phyloP scores from a whole-genome alignment of 306 rosid genomes.

The Acacia confusa region DNA sequence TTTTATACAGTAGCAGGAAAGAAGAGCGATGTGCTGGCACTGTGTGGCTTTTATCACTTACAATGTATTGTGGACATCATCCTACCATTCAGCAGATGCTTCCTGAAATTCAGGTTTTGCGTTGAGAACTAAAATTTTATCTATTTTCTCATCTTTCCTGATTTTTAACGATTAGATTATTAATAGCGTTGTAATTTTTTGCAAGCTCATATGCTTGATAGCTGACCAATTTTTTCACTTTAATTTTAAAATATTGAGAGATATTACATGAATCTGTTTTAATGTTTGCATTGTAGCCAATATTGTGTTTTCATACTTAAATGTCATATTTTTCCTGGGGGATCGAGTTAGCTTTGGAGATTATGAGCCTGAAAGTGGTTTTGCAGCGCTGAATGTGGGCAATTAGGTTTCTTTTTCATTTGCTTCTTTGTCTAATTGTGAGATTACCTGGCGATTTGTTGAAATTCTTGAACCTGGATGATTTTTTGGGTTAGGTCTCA shows the following conservation, averaged over 20 bases:
- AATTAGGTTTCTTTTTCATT: not conserved
- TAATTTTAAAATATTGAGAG: not conserved
- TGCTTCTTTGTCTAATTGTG: not conserved
- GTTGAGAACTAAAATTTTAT: conserved; percentile 4
- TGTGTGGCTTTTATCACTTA: conserved; percentile 89
- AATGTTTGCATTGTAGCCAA: not conserved
- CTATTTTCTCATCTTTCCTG: not conserved
- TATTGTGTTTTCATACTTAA: conserved; percentile 16
- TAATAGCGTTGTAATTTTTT: conserved; percentile 25
- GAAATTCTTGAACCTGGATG: not conserved
- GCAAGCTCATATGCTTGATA: conserved; percentile 6
- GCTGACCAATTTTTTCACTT: not conserved
- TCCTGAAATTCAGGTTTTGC: conserved; percentile 94
- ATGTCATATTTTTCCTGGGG: not conserved
- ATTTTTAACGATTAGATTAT: not conserved
- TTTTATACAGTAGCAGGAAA: conserved; percentile 87
- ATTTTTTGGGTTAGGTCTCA: not conserved
- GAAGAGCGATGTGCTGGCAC: conserved; percentile 98
- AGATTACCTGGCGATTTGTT: not conserved
- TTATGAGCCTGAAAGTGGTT: not conserved
- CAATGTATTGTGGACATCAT: conserved; percentile 86
- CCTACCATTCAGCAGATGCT: conserved; percentile 78
- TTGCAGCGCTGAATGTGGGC: not conserved
- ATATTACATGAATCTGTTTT: conserved; percentile 1
- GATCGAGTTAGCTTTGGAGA: not conserved